phyloP scores from a whole-genome alignment of 257 asterid species.

The Anisodus tanguticus region DNA sequence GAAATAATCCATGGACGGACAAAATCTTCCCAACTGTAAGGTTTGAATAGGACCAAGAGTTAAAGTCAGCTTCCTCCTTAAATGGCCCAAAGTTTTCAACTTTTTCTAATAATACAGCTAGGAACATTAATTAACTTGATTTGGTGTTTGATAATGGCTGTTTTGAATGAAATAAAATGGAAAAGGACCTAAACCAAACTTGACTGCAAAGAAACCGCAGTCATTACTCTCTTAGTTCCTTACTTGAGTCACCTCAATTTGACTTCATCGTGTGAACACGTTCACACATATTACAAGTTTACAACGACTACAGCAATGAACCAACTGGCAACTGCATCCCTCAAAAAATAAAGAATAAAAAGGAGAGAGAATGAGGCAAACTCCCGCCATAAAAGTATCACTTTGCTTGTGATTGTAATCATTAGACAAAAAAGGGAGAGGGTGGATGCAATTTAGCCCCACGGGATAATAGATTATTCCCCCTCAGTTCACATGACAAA shows the following conservation, averaged over 20 bases:
- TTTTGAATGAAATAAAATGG: not conserved
- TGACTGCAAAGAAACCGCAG: not conserved
- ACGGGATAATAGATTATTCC: not conserved
- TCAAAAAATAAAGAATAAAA: not conserved
- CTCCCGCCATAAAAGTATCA: not conserved
- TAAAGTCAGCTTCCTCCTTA: conserved; percentile 9
- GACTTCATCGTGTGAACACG: not conserved
- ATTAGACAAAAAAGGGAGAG: not conserved
- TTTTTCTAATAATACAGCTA: not conserved
- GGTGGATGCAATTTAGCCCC: not conserved
- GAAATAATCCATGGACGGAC: not conserved
- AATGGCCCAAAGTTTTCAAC: not conserved
- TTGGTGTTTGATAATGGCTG: not conserved
- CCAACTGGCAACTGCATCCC: not conserved
- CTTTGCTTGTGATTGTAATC: not conserved
- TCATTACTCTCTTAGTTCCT: not conserved
- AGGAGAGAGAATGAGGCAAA: too few species aligned
- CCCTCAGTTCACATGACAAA: not conserved
- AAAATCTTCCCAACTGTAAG: conserved; percentile 6
- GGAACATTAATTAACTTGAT: conserved; percentile 13
- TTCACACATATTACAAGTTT: not conserved
- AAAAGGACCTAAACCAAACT: conserved; percentile 25
- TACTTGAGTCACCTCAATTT: not conserved
- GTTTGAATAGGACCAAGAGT: not conserved
- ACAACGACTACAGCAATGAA: not conserved